Evolutionary conservation across 371 early-diverging fungal genomes (phyloP).

Genomic region (Conidiobolus incongruus): DNA sequence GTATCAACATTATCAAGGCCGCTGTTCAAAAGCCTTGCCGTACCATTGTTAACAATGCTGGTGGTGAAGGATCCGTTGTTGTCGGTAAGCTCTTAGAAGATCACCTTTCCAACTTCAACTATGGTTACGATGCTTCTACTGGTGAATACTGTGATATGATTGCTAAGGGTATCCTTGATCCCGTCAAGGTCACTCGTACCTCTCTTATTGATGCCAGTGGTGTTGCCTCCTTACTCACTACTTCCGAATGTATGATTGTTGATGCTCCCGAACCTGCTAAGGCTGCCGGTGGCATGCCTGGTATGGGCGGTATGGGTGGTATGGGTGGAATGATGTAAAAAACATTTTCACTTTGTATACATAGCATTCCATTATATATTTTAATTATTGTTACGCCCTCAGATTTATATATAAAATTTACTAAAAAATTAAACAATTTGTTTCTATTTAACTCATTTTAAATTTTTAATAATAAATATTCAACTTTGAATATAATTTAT

Average conservation of each 20-base stretch:
- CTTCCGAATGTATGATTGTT: conserved; percentile 90
- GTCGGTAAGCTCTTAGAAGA: conserved; percentile 82
- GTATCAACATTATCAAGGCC: conserved; percentile 80
- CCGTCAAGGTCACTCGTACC: conserved; percentile 94
- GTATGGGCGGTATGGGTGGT: no score
- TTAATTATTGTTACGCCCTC: no score
- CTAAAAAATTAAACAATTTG: no score
- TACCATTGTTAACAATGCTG: conserved; percentile 92
- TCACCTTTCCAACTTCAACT: conserved; percentile 48
- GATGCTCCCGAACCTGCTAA: conserved; percentile 68
- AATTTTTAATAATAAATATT: no score
- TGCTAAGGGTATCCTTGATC: conserved; percentile 86
- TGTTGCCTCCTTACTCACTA: conserved; percentile 87
- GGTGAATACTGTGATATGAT: conserved; percentile 89
- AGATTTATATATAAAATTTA: no score
- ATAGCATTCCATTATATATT: no score
- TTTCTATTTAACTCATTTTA: no score
- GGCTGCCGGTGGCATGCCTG: conserved; percentile 10
- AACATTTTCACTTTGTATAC: no score
- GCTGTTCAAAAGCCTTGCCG: no score
- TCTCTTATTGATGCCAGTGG: conserved; percentile 87
- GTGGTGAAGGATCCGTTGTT: conserved; percentile 87
- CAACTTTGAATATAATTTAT: no score
- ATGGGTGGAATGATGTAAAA: no score
- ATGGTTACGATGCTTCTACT: conserved; percentile 77